Conservation (phyloP, 768 basidiomycete genomes). For the Tubosaeta sp. region DNA sequence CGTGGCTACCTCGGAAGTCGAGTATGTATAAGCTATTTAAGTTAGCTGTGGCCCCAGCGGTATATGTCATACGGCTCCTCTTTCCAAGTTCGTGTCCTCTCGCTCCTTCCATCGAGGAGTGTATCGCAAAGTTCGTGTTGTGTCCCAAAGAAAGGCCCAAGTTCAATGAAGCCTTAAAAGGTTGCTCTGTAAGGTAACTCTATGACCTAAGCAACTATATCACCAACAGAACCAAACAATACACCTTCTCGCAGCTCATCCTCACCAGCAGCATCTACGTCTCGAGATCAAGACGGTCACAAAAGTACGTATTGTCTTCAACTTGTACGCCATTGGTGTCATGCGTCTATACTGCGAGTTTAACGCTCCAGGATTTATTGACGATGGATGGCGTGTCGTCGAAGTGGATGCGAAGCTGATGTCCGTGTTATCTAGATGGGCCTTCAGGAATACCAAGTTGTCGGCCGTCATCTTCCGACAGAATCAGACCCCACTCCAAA, state of each 20-base stretch:
- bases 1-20: no score
- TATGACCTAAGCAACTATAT: background rate
- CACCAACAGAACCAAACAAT: conserved; percentile 27
- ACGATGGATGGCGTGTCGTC: conserved; percentile 30
- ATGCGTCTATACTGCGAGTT: background rate
- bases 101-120: no score
- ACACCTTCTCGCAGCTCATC: conserved; percentile 16
- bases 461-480: conserved; percentile 95
- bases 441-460: conserved; percentile 91
- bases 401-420: conserved; percentile 21
- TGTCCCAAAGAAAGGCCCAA: no score
- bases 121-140: no score
- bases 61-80: no score
- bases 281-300: conserved; percentile 18
- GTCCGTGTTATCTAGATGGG: conserved; percentile 50
- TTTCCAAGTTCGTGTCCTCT: no score
- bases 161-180: no score
- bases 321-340: background rate
- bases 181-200: no score
- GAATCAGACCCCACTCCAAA: conserved; percentile 91
- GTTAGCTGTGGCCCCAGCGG: no score
- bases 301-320: conserved; percentile 27
- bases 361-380: background rate
- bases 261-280: conserved; percentile 27
- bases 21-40: no score